Conservation (phyloP, 495 filamentous ascomycete genomes). For the Paragyromitra xinjiangensis region DNA sequence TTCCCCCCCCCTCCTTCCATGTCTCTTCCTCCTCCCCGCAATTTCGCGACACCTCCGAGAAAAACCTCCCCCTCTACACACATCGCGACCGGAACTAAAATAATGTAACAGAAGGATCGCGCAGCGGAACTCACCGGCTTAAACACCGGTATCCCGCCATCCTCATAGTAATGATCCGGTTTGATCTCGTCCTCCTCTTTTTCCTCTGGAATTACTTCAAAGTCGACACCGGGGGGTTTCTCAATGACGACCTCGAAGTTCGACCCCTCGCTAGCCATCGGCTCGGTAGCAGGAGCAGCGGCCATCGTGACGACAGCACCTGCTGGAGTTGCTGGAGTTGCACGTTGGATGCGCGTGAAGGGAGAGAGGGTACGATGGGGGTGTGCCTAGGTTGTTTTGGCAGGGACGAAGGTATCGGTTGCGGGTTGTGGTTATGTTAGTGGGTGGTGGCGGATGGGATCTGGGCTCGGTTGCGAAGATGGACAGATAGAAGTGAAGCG, state of each 20-base stretch:
- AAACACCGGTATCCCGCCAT: constrained; percentile 90
- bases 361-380: constrained; percentile 9
- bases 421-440: constrained; percentile 28
- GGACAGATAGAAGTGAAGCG: constrained; percentile 19
- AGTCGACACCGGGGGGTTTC: constrained; percentile 59
- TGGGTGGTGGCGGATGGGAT: constrained; percentile 29
- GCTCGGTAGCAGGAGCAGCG: constrained; percentile 41
- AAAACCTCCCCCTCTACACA: constrained; percentile 1
- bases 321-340: constrained; percentile 23
- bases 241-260: constrained; percentile 57
- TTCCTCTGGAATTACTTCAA: constrained; percentile 58
- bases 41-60: constrained; percentile 45
- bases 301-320: constrained; percentile 52
- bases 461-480: constrained; percentile 34
- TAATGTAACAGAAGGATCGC: constrained; percentile 47
- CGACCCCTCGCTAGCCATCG: constrained; percentile 48
- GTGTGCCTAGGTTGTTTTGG: constrained; percentile 36
- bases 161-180: constrained; percentile 87
- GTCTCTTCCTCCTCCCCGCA: constrained; percentile 45
- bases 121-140: constrained; percentile 72
- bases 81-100: constrained; percentile 36
- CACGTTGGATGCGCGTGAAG: constrained; percentile 33
- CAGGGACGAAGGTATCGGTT: constrained; percentile 23
- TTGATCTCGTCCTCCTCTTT: constrained; percentile 72
- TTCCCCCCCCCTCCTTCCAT: constrained; percentile 13